phyloP scores from a whole-genome alignment of 495 filamentous ascomycete species.

The Delitschia confertaspora region DNA sequence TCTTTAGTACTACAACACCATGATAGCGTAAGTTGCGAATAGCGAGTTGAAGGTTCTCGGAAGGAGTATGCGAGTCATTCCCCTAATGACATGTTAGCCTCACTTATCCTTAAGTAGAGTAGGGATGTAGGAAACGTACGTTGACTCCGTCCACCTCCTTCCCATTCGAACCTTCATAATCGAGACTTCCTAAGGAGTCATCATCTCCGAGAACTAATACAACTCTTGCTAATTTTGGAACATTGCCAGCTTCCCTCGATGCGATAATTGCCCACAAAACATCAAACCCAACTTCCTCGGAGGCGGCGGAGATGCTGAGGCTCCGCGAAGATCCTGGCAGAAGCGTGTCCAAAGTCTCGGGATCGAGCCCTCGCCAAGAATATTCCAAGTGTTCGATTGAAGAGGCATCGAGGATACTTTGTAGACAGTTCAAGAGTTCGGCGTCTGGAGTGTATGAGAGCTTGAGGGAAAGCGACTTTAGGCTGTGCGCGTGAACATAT shows the following conservation, averaged over 20 bases:
- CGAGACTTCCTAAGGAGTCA: too few relatives aligned
- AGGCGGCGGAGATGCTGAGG: slow-evolving; percentile 4
- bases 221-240: slow-evolving; percentile 6
- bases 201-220: too few relatives aligned
- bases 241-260: not conserved
- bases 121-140: too few relatives aligned
- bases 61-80: too few relatives aligned
- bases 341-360: slow-evolving; percentile 3
- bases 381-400: slow-evolving; percentile 11
- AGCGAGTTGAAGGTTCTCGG: too few relatives aligned
- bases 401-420: slow-evolving; percentile 5
- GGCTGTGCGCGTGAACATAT: not conserved
- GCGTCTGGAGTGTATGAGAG: slow-evolving; percentile 1
- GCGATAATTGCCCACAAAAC: slow-evolving; percentile 1
- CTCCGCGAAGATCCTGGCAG: not conserved
- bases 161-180: too few relatives aligned
- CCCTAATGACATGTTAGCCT: too few relatives aligned
- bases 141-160: too few relatives aligned
- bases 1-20: too few relatives aligned
- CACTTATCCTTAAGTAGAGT: too few relatives aligned
- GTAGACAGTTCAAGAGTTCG: slow-evolving; percentile 6
- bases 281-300: slow-evolving; percentile 5
- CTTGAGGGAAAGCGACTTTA: slow-evolving; percentile 2
- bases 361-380: slow-evolving; percentile 10
- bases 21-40: too few relatives aligned